Percentiles rank a stretch among this genome's conserved stretches.
phyloP scores from a whole-genome alignment of 345 rosid genomes.

The Triadica sebifera region DNA sequence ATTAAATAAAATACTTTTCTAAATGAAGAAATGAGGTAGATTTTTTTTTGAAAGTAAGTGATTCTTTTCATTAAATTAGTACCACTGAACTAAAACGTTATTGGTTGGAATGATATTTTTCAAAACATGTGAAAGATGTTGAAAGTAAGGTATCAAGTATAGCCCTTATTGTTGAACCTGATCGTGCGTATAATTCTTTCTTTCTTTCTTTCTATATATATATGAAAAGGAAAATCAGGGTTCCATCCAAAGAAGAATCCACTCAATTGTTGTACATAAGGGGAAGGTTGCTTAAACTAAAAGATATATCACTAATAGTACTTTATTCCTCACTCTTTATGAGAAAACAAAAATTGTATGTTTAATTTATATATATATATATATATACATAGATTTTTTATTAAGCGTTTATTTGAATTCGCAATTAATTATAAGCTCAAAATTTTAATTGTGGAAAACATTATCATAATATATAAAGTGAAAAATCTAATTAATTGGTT shows the following conservation, averaged over 20 bases:
- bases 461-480: too few relatives aligned
- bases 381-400: background rate
- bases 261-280: background rate
- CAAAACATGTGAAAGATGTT: background rate
- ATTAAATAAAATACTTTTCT: too few relatives aligned
- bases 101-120: too few relatives aligned
- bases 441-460: background rate
- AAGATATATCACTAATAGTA: too few relatives aligned
- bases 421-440: background rate
- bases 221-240: background rate
- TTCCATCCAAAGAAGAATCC: constrained; percentile 2
- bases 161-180: background rate
- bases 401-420: background rate
- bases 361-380: background rate
- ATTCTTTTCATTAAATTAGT: too few relatives aligned
- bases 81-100: too few relatives aligned
- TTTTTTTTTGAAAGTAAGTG: too few relatives aligned
- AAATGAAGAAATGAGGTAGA: too few relatives aligned
- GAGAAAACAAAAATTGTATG: too few relatives aligned
- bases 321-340: background rate
- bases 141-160: background rate
- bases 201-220: background rate
- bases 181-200: background rate
- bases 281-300: constrained; percentile 2
- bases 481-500: background rate